Evolutionary conservation across 2,329 filamentous ascomycete species (phyloP).

Genomic region (Aureobasidium sp.): DNA sequence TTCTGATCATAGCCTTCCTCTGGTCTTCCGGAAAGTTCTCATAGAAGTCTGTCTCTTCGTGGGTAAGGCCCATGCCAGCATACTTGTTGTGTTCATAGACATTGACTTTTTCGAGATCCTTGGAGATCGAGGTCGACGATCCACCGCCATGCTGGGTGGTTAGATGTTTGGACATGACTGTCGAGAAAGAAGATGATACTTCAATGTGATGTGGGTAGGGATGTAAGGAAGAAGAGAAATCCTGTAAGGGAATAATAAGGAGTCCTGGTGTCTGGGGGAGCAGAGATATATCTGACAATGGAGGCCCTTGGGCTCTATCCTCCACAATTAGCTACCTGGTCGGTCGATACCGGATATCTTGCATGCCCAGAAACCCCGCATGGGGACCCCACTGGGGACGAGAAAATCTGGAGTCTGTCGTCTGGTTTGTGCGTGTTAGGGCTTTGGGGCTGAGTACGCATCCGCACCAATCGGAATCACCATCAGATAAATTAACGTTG

Average conservation of each 20-base stretch:
- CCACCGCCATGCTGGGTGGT: neutral
- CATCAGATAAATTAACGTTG: no score
- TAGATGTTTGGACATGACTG: neutral
- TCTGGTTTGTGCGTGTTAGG: no score
- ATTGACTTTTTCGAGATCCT: conserved; percentile 16
- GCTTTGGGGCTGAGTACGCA: no score
- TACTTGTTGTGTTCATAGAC: conserved; percentile 15
- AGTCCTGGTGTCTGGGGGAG: neutral
- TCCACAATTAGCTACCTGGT: neutral
- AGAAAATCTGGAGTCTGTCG: neutral
- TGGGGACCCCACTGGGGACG: neutral
- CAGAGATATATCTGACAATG: neutral
- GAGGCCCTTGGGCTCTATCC: neutral
- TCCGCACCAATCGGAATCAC: neutral
- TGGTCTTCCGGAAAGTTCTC: conserved; percentile 15
- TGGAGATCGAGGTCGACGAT: conserved; percentile 15
- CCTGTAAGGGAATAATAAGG: neutral
- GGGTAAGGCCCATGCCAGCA: conserved; percentile 17
- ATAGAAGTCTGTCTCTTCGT: conserved; percentile 20
- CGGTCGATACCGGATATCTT: neutral
- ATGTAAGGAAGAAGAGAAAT: neutral
- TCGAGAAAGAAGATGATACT: neutral
- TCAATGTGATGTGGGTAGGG: no score
- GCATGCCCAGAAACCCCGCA: neutral
- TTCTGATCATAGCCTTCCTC: conserved; percentile 45